Conservation (phyloP, 441 rosid genomes). For the Raphanus hybrid region DNA sequence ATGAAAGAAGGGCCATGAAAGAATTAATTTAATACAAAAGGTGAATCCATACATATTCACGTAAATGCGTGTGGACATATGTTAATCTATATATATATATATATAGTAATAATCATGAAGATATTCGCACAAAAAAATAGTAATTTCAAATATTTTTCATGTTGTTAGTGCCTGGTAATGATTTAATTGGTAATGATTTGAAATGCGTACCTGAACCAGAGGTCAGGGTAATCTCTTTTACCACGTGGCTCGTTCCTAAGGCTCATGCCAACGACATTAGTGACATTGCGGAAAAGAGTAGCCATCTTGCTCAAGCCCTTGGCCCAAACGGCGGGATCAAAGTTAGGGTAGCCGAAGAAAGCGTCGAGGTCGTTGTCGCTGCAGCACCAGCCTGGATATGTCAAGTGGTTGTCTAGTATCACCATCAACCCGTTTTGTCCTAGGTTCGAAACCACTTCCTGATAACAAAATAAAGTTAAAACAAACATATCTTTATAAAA, state of each 20-base stretch:
- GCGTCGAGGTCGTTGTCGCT: conserved; percentile 1
- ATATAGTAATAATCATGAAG: neutral
- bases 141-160: neutral
- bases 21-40: neutral
- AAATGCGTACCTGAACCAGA: neutral
- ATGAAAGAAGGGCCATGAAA: neutral
- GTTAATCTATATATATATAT: no score
- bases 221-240: neutral
- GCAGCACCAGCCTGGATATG: conserved; percentile 2
- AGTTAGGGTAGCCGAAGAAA: conserved; percentile 7
- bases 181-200: neutral
- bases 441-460: neutral
- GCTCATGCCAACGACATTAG: conserved; percentile 5
- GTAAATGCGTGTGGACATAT: neutral
- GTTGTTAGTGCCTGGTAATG: neutral
- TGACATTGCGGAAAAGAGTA: conserved; percentile 4
- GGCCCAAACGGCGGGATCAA: neutral
- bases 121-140: neutral
- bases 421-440: neutral
- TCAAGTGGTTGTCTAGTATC: conserved; percentile 4
- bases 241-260: conserved; percentile 4
- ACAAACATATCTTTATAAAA: neutral
- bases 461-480: neutral
- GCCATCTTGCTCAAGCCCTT: conserved; percentile 2
- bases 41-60: neutral